These are phyloP conservation scores for Periglandula ipomoeae DNA, from an alignment of 2,329 filamentous ascomycete species.

Conservation along the genomic window DNA sequence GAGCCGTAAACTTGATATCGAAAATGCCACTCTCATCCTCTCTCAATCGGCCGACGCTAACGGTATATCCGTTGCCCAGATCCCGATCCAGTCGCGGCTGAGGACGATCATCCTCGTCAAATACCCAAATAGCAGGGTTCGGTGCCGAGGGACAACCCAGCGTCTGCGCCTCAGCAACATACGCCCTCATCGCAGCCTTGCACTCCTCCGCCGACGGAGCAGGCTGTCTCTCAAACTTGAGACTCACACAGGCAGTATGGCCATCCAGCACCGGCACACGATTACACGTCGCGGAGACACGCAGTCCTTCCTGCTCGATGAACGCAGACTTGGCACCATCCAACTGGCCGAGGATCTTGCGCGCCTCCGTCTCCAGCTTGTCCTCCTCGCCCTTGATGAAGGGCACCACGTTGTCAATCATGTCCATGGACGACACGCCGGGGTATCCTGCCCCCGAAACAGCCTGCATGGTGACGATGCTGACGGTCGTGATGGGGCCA, in stretches of 20 bases:
- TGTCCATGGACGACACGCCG: conserved; percentile 87
- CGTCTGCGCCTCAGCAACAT: conserved; percentile 71
- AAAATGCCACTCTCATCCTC: conserved; percentile 85
- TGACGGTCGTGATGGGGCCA: conserved; percentile 65
- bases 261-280: conserved; percentile 92
- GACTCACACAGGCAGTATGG: conserved; percentile 87
- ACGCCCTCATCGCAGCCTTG: conserved; percentile 68
- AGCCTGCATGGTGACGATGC: conserved; percentile 89
- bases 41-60: conserved; percentile 79
- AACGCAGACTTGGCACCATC: conserved; percentile 66
- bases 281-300: conserved; percentile 82
- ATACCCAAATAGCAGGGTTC: conserved; percentile 69
- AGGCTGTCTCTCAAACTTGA: conserved; percentile 69
- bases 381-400: conserved; percentile 92
- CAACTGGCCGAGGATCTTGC: conserved; percentile 80
- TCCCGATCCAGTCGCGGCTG: conserved; percentile 88
- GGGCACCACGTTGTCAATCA: conserved; percentile 91
- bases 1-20: conserved; percentile 87
- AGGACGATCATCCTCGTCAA: conserved; percentile 82
- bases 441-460: conserved; percentile 89
- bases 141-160: conserved; percentile 86
- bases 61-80: conserved; percentile 75
- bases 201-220: conserved; percentile 68
- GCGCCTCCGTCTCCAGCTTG: conserved; percentile 89
- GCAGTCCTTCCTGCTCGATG: conserved; percentile 62